phyloP scores from a whole-genome alignment of 202 grass and related monocot species.

The Bolboschoenoplectus hybrid region DNA sequence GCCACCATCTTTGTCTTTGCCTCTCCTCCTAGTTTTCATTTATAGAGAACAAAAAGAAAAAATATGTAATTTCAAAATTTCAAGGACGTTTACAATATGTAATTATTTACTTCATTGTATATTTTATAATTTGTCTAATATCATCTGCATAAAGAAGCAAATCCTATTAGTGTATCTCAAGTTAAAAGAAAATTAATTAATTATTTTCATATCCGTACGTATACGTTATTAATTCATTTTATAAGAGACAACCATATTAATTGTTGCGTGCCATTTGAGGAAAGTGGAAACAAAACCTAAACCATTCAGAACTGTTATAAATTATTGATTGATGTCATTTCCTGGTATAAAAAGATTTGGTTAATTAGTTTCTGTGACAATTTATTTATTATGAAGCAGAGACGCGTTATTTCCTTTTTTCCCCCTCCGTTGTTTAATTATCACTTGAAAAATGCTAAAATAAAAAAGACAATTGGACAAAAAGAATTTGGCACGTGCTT shows the following conservation, averaged over 20 bases:
- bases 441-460: not conserved
- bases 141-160: too few relatives aligned
- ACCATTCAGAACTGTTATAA: not conserved
- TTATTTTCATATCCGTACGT: too few relatives aligned
- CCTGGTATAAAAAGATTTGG: not conserved
- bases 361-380: not conserved
- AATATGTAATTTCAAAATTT: too few relatives aligned
- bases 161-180: too few relatives aligned
- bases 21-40: too few relatives aligned
- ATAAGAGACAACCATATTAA: not conserved
- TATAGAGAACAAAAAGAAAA: too few relatives aligned
- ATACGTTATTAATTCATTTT: not conserved
- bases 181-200: too few relatives aligned
- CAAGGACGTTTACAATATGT: too few relatives aligned
- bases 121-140: too few relatives aligned
- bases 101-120: too few relatives aligned
- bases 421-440: not conserved
- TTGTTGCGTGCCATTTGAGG: not conserved
- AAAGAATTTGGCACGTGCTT: too few relatives aligned
- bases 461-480: not conserved
- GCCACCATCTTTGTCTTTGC: too few relatives aligned
- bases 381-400: conserved; percentile 41
- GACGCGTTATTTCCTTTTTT: not conserved
- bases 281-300: not conserved
- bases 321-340: not conserved